Conservation (phyloP, 176 grass and related monocot species). For the Hordeum vulgare region DNA sequence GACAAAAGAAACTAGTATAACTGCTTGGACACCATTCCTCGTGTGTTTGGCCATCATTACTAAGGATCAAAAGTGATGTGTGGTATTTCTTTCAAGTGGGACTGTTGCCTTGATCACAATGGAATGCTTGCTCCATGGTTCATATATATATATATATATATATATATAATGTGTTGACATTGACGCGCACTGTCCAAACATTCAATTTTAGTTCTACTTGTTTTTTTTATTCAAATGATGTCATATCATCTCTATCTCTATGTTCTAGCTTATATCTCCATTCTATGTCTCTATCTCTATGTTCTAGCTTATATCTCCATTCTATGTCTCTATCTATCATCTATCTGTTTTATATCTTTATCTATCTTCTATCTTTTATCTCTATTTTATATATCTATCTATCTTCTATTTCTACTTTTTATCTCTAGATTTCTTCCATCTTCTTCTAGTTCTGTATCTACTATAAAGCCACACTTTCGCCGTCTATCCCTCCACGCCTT, state of each 20-base stretch:
- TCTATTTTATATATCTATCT: too few relatives aligned
- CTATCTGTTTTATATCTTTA: too few relatives aligned
- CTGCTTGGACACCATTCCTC: background rate
- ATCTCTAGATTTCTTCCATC: too few relatives aligned
- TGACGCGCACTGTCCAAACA: accelerated
- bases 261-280: background rate
- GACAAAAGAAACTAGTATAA: background rate
- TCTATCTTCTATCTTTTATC: too few relatives aligned
- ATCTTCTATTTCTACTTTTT: too few relatives aligned
- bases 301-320: too few relatives aligned
- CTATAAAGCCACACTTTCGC: too few relatives aligned
- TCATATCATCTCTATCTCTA: background rate
- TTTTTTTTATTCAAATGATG: background rate
- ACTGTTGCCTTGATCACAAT: background rate
- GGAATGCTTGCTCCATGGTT: background rate
- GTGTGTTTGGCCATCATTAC: background rate
- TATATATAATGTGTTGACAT: background rate
- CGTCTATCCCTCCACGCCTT: too few relatives aligned
- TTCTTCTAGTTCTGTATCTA: too few relatives aligned
- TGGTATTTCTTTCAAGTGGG: background rate
- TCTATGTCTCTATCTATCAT: too few relatives aligned
- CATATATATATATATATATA: background rate
- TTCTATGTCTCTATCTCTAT: too few relatives aligned
- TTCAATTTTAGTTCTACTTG: background rate
- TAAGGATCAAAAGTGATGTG: background rate